phyloP scores from a whole-genome alignment of 1,284 basidiomycete genomes.

The Fomitopsis pinicola region DNA sequence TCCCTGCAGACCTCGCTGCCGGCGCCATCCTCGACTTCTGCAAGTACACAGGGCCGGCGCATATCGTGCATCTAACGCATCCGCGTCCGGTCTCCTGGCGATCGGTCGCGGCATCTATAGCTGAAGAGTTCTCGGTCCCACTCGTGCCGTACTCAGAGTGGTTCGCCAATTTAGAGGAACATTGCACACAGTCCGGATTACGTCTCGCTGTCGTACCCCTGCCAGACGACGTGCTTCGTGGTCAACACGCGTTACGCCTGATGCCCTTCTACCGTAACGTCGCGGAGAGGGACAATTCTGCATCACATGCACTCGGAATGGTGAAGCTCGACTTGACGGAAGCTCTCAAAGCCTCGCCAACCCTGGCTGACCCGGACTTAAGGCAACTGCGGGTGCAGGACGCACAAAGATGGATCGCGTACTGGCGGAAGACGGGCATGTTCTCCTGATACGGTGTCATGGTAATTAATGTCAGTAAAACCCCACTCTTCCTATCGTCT shows the following conservation, averaged over 20 bases:
- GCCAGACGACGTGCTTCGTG: not conserved
- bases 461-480: too few relatives aligned
- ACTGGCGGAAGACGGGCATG: not conserved
- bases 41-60: conserved; percentile 8
- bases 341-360: not conserved
- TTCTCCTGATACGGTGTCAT: not conserved
- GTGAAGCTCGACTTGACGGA: not conserved
- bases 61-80: conserved; percentile 26
- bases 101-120: conserved; percentile 14
- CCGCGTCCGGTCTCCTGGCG: conserved; percentile 21
- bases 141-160: conserved; percentile 20
- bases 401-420: not conserved
- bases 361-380: not conserved
- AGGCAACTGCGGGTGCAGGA: not conserved
- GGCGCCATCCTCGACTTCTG: conserved; percentile 19
- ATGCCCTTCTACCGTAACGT: not conserved
- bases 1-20: conserved; percentile 21
- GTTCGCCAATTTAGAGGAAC: conserved; percentile 12
- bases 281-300: not conserved
- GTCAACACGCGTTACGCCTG: not conserved
- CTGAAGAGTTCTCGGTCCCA: conserved; percentile 13
- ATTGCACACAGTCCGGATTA: not conserved
- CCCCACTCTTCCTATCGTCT: too few relatives aligned
- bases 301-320: not conserved
- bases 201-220: not conserved